A percentile compares a stretch with the other conserved stretches of the same genome.
Evolutionary conservation across 768 basidiomycete species (phyloP).

Genomic region (Trametes meyenii): DNA sequence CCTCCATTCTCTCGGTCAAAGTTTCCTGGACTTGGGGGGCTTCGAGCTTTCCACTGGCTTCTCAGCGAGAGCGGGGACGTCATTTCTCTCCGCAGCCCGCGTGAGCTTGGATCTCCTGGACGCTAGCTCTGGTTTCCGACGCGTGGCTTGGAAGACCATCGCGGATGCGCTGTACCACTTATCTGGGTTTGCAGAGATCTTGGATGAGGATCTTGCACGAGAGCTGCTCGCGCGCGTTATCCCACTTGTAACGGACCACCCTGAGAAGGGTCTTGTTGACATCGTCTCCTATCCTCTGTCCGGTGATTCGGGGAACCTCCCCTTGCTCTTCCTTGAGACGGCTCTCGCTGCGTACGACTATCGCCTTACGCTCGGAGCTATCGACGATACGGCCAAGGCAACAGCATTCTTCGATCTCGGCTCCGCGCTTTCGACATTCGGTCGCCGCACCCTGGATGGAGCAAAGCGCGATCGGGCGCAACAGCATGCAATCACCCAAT

Average conservation of each 20-base stretch:
- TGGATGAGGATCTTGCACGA: constrained; percentile 45
- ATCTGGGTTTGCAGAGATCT: constrained; percentile 53
- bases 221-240: constrained; percentile 38
- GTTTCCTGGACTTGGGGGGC: constrained; percentile 71
- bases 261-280: constrained; percentile 45
- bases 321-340: constrained; percentile 46
- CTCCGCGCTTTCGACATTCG: constrained; percentile 57
- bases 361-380: constrained; percentile 57
- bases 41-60: constrained; percentile 72
- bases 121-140: constrained; percentile 62
- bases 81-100: constrained; percentile 63
- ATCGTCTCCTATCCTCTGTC: constrained; percentile 39
- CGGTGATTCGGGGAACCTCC: constrained; percentile 27
- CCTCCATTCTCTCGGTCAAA: constrained; percentile 68
- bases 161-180: constrained; percentile 78
- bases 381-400: constrained; percentile 51
- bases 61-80: constrained; percentile 69
- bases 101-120: constrained; percentile 54
- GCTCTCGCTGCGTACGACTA: constrained; percentile 64
- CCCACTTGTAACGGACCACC: constrained; percentile 43
- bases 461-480: constrained; percentile 39
- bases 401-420: constrained; percentile 79
- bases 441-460: constrained; percentile 34
- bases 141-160: constrained; percentile 80
- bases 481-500: constrained; percentile 49